A percentile compares a stretch with the other conserved stretches of the same genome.
Evolutionary conservation across 78 protist genomes (phyloP).

Genomic region (Dictyostelium firmibasis): DNA sequence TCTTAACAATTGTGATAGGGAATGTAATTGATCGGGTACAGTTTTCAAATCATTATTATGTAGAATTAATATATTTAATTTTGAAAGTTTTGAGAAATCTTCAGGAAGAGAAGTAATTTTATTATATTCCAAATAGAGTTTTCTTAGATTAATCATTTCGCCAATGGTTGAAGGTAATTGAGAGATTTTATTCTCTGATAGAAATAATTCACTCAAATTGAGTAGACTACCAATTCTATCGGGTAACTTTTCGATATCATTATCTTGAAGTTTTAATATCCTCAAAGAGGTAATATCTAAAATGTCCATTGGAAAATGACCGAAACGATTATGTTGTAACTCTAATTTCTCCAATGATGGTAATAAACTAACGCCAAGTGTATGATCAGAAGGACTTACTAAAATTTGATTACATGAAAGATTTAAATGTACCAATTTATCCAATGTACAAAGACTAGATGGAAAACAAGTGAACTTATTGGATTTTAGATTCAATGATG

Average conservation of each 20-base stretch:
- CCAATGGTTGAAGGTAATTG: constrained; percentile 53
- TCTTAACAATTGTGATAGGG: background rate
- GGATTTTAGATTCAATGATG: constrained; percentile 9
- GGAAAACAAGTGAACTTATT: constrained; percentile 54
- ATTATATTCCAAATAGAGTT: constrained; percentile 56
- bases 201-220: constrained; percentile 5
- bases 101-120: constrained; percentile 2
- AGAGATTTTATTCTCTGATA: constrained; percentile 34
- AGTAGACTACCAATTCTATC: background rate
- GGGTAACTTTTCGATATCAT: constrained; percentile 24
- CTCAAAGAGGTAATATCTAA: background rate
- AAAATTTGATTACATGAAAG: constrained; percentile 22
- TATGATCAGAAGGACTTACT: background rate
- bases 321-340: constrained; percentile 61
- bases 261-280: constrained; percentile 32
- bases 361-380: constrained; percentile 21
- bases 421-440: background rate
- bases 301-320: constrained; percentile 33
- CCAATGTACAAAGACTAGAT: constrained; percentile 32
- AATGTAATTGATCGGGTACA: constrained; percentile 14
- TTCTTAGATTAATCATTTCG: background rate
- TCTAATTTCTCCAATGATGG: constrained; percentile 5
- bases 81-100: constrained; percentile 2
- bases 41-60: constrained; percentile 28
- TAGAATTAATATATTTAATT: constrained; percentile 26